Percentiles rank a stretch among this genome's conserved stretches.
These are phyloP conservation scores for Solanum dulcamara DNA, from an alignment of 257 asterid species.

Conservation along the genomic window DNA sequence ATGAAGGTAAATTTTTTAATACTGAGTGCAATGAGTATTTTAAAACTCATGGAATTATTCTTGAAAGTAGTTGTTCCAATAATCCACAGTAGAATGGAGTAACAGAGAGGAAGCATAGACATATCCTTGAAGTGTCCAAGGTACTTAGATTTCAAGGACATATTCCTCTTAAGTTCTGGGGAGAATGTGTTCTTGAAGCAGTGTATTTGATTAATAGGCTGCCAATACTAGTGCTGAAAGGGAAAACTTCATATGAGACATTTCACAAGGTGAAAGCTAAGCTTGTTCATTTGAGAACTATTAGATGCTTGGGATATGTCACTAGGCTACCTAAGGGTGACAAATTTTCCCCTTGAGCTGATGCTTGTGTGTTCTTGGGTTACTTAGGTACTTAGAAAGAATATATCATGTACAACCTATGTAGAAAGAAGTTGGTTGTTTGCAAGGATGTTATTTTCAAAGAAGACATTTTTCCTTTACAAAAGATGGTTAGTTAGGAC, in stretches of 20 bases:
- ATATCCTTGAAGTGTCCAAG: background rate
- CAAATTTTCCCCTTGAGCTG: background rate
- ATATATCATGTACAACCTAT: background rate
- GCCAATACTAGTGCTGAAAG: background rate
- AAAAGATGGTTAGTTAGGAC: background rate
- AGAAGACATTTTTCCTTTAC: background rate
- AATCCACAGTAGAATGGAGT: background rate
- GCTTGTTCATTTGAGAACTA: background rate
- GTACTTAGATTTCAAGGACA: background rate
- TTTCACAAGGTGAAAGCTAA: background rate
- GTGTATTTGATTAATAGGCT: background rate
- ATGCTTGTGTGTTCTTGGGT: background rate
- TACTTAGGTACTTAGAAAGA: background rate
- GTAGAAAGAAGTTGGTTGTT: too few species aligned
- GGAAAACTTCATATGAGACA: background rate
- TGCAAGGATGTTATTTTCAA: background rate
- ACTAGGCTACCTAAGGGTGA: background rate
- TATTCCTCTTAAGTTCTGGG: background rate
- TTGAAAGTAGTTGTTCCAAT: background rate
- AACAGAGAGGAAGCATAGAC: background rate
- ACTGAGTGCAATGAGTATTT: background rate
- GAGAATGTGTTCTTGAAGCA: background rate
- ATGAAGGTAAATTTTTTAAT: too few species aligned
- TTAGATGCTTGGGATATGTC: background rate
- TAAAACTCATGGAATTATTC: background rate